Evolutionary conservation across 768 basidiomycete genomes (phyloP).

Genomic region (Phanerochaete sordida): DNA sequence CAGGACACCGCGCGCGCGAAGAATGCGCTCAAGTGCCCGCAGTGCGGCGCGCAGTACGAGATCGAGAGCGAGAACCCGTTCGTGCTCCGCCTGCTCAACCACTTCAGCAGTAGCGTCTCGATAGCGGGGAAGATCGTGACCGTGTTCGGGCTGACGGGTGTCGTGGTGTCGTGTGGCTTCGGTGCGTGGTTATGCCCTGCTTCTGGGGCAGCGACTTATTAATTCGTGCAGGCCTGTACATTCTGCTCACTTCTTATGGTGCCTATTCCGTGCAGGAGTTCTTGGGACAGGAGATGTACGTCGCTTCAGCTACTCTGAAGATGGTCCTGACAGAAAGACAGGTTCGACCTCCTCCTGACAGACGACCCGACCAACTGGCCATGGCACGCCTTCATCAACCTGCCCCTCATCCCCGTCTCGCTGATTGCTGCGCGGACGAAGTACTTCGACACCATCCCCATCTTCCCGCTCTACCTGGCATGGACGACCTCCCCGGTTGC

Average conservation of each 20-base stretch:
- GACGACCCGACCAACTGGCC: conserved; percentile 74
- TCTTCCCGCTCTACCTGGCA: conserved; percentile 29
- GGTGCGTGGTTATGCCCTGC: conserved; percentile 39
- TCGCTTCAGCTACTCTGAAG: conserved; percentile 28
- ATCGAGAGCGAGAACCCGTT: conserved; percentile 61
- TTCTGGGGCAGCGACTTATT: background rate
- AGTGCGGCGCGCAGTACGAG: conserved; percentile 66
- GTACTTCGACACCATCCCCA: conserved; percentile 24
- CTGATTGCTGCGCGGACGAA: conserved; percentile 56
- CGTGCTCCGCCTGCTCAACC: conserved; percentile 46
- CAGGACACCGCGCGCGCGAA: conserved; percentile 45
- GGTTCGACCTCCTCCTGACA: conserved; percentile 62
- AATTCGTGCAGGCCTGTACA: conserved; percentile 37
- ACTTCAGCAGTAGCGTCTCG: conserved; percentile 47
- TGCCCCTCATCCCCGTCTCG: conserved; percentile 66
- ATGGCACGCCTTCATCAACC: conserved; percentile 70
- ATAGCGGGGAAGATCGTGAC: conserved; percentile 51
- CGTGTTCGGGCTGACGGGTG: conserved; percentile 43
- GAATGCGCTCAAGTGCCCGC: conserved; percentile 78
- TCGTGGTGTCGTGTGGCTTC: conserved; percentile 54
- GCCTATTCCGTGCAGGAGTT: conserved; percentile 68
- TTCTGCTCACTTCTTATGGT: conserved; percentile 63
- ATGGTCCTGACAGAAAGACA: conserved; percentile 29
- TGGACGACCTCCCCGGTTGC: conserved; percentile 27
- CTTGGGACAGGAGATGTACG: conserved; percentile 56